These are phyloP conservation scores for Neofusicoccum laricinum DNA, from an alignment of 2,329 filamentous ascomycete genomes.

Conservation along the genomic window DNA sequence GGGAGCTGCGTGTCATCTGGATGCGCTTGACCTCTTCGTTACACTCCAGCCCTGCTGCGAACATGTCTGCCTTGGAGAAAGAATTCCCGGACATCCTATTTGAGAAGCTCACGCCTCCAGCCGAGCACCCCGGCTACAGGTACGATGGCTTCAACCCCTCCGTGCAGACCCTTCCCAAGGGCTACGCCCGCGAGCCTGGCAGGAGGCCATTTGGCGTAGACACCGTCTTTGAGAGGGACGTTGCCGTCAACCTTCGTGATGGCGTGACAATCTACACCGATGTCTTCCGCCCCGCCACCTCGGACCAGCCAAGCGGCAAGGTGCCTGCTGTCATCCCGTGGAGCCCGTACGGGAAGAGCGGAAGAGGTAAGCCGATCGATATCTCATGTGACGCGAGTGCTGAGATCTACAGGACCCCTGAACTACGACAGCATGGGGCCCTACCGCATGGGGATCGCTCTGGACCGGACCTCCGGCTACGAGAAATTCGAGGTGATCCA, in stretches of 20 bases:
- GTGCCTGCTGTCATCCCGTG: slow-evolving; percentile 46
- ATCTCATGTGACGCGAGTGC: not conserved
- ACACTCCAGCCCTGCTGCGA: too few species aligned
- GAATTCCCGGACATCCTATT: slow-evolving; percentile 5
- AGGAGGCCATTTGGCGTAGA: slow-evolving; percentile 33
- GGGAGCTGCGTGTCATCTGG: too few species aligned
- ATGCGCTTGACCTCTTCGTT: too few species aligned
- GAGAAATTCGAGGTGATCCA: slow-evolving; percentile 41
- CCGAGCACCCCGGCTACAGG: not conserved
- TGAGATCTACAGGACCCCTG: not conserved
- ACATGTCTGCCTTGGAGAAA: not conserved
- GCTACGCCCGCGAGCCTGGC: not conserved
- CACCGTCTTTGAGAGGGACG: slow-evolving; percentile 45
- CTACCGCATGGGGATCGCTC: slow-evolving; percentile 23
- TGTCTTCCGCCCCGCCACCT: slow-evolving; percentile 42
- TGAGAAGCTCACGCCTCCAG: not conserved
- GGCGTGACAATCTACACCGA: slow-evolving; percentile 43
- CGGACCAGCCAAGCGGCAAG: slow-evolving; percentile 22
- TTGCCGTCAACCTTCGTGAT: slow-evolving; percentile 43
- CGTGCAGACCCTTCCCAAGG: not conserved
- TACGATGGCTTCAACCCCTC: slow-evolving; percentile 15
- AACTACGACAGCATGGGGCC: slow-evolving; percentile 14
- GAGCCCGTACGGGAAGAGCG: slow-evolving; percentile 45
- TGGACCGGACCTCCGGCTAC: slow-evolving; percentile 30
- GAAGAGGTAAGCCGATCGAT: not conserved